phyloP scores from a whole-genome alignment of 2,329 filamentous ascomycete genomes.

The Fusarium pininemorale region DNA sequence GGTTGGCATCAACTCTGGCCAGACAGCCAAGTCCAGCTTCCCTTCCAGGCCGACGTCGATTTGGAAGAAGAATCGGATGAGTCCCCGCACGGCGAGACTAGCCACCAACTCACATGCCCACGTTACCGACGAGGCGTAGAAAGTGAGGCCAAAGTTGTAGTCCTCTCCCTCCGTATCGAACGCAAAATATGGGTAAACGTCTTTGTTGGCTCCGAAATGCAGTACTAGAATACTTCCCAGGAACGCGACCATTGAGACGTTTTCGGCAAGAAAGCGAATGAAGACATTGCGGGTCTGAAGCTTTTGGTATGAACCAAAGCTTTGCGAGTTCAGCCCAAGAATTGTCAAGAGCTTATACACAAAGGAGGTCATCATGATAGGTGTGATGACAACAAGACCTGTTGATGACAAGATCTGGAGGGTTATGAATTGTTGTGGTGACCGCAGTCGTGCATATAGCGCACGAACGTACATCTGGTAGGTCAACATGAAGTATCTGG shows the following conservation, averaged over 20 bases:
- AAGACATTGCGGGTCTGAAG: constrained; percentile 73
- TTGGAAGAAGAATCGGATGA: constrained; percentile 67
- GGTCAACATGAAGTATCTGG: constrained; percentile 70
- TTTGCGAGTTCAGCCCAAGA: constrained; percentile 65
- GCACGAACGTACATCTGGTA: constrained; percentile 78
- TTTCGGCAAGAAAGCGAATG: constrained; percentile 73
- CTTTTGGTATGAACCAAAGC: constrained; percentile 72
- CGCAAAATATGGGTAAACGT: constrained; percentile 75
- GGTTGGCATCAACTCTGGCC: constrained; percentile 74
- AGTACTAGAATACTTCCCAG: constrained; percentile 71
- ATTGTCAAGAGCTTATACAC: constrained; percentile 65
- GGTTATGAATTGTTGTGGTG: constrained; percentile 70
- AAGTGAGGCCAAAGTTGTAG: constrained; percentile 71
- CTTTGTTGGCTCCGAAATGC: constrained; percentile 73
- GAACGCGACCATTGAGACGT: constrained; percentile 74
- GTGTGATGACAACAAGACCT: constrained; percentile 69
- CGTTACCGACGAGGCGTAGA: constrained; percentile 70
- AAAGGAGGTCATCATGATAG: constrained; percentile 68
- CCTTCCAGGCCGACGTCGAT: constrained; percentile 72
- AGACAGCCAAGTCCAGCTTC: constrained; percentile 70
- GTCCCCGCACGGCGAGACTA: constrained; percentile 65
- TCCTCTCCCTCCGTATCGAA: constrained; percentile 61
- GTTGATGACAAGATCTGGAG: constrained; percentile 72
- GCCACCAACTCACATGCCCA: constrained; percentile 74
- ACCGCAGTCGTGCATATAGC: constrained; percentile 73